A percentile compares a stretch with the other conserved stretches of the same genome.
Conservation (phyloP, 2,329 filamentous ascomycete genomes). For the Ceratocystis variospora region DNA sequence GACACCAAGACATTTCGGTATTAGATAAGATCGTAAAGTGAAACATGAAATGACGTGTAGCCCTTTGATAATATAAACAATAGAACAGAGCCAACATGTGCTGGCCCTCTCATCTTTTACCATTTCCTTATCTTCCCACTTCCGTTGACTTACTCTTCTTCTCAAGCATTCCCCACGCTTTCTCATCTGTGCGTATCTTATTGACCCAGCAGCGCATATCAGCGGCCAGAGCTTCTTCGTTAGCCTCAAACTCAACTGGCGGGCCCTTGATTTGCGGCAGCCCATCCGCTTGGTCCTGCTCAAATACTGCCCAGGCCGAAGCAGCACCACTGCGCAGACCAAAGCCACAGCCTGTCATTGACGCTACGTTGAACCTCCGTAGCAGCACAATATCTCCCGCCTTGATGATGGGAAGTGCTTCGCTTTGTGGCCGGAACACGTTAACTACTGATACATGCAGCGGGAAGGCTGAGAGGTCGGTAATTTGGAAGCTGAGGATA, state of each 20-base stretch:
- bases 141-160: conserved; percentile 14
- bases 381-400: conserved; percentile 46
- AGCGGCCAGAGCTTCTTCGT: conserved; percentile 28
- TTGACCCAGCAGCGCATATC: conserved; percentile 10
- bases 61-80: not conserved
- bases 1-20: not conserved
- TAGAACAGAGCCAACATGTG: not conserved
- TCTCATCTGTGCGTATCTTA: conserved; percentile 5
- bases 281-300: conserved; percentile 29
- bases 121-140: not conserved
- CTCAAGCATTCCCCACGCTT: conserved; percentile 15
- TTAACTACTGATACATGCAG: conserved; percentile 39
- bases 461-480: conserved; percentile 42
- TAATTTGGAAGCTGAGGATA: conserved; percentile 43
- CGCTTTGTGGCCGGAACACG: conserved; percentile 45
- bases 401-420: conserved; percentile 40
- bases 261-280: conserved; percentile 44
- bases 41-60: not conserved
- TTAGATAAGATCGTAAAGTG: not conserved
- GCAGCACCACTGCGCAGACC: conserved; percentile 41
- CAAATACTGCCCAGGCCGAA: conserved; percentile 50
- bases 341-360: conserved; percentile 41
- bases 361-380: conserved; percentile 40
- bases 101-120: not conserved
- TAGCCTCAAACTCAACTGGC: conserved; percentile 41